These are phyloP conservation scores for Bipolaris sorokiniana DNA, from an alignment of 2,329 filamentous ascomycete species.

Conservation along the genomic window DNA sequence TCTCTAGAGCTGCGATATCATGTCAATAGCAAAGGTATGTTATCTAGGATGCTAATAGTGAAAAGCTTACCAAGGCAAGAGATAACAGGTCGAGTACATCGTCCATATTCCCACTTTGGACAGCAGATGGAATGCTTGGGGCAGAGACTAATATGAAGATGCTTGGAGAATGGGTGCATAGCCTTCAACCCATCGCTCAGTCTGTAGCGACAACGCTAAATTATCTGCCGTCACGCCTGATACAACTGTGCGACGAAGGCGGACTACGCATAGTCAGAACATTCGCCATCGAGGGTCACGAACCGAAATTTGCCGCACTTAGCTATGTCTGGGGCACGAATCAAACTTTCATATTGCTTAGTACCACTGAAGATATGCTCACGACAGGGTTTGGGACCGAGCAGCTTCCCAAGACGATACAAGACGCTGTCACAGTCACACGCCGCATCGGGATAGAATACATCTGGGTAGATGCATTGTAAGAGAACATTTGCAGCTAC, in stretches of 20 bases:
- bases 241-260: neutral
- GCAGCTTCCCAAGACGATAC: conserved; percentile 17
- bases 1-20: neutral
- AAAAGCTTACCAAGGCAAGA: neutral
- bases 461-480: conserved; percentile 22
- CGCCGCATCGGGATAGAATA: conserved; percentile 10
- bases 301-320: conserved; percentile 6
- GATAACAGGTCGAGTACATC: neutral
- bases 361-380: neutral
- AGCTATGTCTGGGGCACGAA: conserved; percentile 16
- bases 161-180: neutral
- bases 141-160: neutral
- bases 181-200: neutral
- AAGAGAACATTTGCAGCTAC: neutral
- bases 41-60: neutral
- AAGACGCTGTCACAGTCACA: conserved; percentile 17
- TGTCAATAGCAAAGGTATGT: neutral
- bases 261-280: neutral
- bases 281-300: neutral
- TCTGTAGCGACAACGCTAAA: neutral
- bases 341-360: conserved; percentile 7
- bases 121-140: neutral
- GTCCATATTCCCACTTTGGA: neutral
- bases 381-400: neutral
- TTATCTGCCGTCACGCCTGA: neutral